These are phyloP conservation scores for Metarhizium robertsii DNA, from an alignment of 2,329 filamentous ascomycete genomes.

Conservation along the genomic window DNA sequence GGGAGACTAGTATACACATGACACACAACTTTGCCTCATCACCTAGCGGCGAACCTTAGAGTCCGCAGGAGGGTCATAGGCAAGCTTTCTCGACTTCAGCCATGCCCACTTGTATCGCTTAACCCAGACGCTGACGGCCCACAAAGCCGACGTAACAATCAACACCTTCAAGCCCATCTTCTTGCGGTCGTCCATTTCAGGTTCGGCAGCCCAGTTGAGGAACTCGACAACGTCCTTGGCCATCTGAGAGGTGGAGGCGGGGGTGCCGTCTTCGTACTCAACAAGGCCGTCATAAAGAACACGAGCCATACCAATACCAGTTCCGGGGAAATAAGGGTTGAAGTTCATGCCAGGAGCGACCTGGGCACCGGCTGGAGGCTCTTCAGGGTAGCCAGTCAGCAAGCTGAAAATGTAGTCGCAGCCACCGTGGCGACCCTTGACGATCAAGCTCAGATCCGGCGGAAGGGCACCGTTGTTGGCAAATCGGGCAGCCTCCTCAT, in stretches of 20 bases:
- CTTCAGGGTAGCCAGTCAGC: constrained; percentile 94
- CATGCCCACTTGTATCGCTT: constrained; percentile 99
- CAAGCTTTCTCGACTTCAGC: constrained; percentile 90
- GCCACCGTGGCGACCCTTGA: constrained; percentile 95
- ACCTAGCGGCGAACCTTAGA: constrained; percentile 39
- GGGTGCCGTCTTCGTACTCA: constrained; percentile 95
- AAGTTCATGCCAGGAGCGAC: constrained; percentile 93
- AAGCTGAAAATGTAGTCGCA: constrained; percentile 98
- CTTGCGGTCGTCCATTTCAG: constrained; percentile 99
- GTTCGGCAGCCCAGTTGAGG: constrained; percentile 98
- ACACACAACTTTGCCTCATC: constrained; percentile 14
- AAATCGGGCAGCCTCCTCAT: constrained; percentile 95
- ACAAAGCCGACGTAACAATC: constrained; percentile 66
- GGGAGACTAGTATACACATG: constrained; percentile 33
- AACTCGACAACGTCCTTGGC: constrained; percentile 99
- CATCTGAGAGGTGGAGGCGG: constrained; percentile 95
- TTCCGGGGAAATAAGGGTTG: constrained; percentile 99
- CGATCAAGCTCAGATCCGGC: constrained; percentile 92
- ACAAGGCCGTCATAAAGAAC: constrained; percentile 96
- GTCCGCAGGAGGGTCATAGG: constrained; percentile 68
- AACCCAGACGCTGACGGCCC: constrained; percentile 87
- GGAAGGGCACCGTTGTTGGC: constrained; percentile 98
- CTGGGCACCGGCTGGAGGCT: constrained; percentile 79
- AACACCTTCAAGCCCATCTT: constrained; percentile 99
- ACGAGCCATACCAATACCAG: constrained; percentile 97